Evolutionary conservation across 129 eudicot species (phyloP).

Genomic region (Escallonia herrerae): DNA sequence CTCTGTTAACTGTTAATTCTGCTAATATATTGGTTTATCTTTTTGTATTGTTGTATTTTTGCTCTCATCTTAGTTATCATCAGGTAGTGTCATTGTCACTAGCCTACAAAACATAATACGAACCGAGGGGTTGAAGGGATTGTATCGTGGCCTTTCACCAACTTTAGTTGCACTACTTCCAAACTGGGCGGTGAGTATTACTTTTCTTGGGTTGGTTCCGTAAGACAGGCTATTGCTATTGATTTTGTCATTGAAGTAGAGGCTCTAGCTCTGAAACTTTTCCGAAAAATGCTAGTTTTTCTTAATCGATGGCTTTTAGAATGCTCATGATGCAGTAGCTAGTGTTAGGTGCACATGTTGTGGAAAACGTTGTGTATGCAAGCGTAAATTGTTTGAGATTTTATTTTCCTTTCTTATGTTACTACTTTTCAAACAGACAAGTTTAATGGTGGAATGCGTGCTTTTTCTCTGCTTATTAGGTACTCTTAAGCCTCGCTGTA

Average conservation of each 20-base stretch:
- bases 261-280: too few relatives aligned
- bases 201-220: slow-evolving; percentile 9
- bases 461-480: too few relatives aligned
- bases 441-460: too few relatives aligned
- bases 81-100: slow-evolving; percentile 77
- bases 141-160: slow-evolving; percentile 95
- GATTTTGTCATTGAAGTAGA: background rate
- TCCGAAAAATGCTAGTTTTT: too few relatives aligned
- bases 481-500: too few relatives aligned
- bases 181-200: slow-evolving; percentile 89
- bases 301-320: too few relatives aligned
- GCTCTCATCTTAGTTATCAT: slow-evolving; percentile 11
- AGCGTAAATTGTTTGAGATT: too few relatives aligned
- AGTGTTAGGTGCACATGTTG: too few relatives aligned
- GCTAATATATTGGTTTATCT: background rate
- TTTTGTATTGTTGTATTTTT: background rate
- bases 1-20: background rate
- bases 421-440: too few relatives aligned
- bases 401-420: too few relatives aligned
- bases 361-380: too few relatives aligned
- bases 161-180: slow-evolving; percentile 89
- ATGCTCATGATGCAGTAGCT: too few relatives aligned
- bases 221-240: background rate
- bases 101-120: slow-evolving; percentile 60
- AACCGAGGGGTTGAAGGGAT: slow-evolving; percentile 74